Evolutionary conservation across 2,329 filamentous ascomycete species (phyloP).

Genomic region (Apiospora kogelbergensis): DNA sequence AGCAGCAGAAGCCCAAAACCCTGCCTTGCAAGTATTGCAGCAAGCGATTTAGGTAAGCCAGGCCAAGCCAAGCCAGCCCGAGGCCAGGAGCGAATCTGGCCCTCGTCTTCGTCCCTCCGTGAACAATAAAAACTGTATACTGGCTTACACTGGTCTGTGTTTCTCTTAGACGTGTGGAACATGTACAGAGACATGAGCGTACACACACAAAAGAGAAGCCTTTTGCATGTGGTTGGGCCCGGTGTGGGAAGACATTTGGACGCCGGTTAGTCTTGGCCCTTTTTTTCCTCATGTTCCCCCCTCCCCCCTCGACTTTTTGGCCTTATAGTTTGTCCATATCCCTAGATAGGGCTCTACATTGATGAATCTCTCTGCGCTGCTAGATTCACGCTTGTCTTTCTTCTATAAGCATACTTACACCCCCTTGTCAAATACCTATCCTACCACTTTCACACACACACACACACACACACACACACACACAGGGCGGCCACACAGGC

Average conservation of each 20-base stretch:
- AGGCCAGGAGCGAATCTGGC: conserved; percentile 17
- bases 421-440: not conserved
- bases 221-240: conserved; percentile 58
- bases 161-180: conserved; percentile 56
- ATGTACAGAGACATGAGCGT: conserved; percentile 60
- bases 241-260: conserved; percentile 63
- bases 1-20: conserved; percentile 61
- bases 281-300: conserved; percentile 9
- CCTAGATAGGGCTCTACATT: conserved; percentile 12
- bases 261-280: conserved; percentile 50
- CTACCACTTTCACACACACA: not conserved
- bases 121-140: conserved; percentile 26
- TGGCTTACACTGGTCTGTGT: conserved; percentile 39
- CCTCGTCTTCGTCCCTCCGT: conserved; percentile 20
- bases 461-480: not conserved
- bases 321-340: conserved; percentile 13
- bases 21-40: conserved; percentile 63
- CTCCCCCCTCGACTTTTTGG: conserved; percentile 17
- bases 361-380: conserved; percentile 17
- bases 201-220: conserved; percentile 65
- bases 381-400: conserved; percentile 12
- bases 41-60: conserved; percentile 59
- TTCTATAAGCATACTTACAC: not conserved
- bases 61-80: conserved; percentile 9
- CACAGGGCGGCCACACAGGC: not conserved